phyloP scores from a whole-genome alignment of 768 basidiomycete species.

The Wakefieldia striispora region DNA sequence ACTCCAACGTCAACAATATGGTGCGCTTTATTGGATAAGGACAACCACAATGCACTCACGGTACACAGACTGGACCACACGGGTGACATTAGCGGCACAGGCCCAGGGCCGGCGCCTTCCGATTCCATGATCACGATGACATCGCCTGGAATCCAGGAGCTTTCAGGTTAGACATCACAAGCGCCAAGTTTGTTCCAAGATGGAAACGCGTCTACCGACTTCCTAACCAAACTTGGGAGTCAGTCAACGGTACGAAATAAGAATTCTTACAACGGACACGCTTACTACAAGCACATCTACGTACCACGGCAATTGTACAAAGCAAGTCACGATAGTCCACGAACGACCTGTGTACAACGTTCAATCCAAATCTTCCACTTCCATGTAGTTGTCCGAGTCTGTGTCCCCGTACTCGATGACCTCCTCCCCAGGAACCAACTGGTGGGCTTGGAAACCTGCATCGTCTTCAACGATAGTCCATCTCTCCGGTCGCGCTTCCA shows the following conservation, averaged over 20 bases:
- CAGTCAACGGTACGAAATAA: no score
- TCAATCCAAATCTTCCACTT: constrained; percentile 20
- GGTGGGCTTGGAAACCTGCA: constrained; percentile 43
- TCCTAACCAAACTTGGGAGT: no score
- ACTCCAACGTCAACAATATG: background rate
- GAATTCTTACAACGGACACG: no score
- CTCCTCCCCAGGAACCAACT: constrained; percentile 36
- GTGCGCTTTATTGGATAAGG: background rate
- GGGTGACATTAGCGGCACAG: no score
- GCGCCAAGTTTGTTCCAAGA: no score
- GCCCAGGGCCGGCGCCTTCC: no score
- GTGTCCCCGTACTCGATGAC: constrained; percentile 33
- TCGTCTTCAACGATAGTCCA: constrained; percentile 38
- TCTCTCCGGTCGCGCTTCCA: constrained; percentile 43
- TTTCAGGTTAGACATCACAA: no score
- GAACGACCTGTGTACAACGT: background rate
- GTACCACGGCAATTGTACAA: background rate
- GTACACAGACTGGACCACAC: no score
- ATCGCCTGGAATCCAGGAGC: no score
- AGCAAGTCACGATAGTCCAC: background rate
- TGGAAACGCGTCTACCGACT: no score
- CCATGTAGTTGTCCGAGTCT: constrained; percentile 42
- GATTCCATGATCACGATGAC: no score
- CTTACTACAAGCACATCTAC: constrained; percentile 8
- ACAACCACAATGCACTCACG: no score